These are phyloP conservation scores for Backusella westeae DNA, from an alignment of 192 early-diverging fungal genomes.

Conservation along the genomic window DNA sequence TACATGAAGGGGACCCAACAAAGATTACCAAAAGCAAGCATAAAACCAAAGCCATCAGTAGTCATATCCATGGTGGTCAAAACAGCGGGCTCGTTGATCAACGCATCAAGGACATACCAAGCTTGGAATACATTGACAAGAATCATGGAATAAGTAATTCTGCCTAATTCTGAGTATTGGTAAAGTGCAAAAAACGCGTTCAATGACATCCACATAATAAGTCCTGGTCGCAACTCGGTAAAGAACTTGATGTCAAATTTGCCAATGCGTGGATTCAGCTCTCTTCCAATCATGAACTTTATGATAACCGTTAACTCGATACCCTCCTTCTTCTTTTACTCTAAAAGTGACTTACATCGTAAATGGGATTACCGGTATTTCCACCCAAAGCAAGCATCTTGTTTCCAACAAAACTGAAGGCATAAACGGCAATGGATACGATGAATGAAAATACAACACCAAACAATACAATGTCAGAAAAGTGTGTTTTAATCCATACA, in stretches of 20 bases:
- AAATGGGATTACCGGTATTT: conserved; percentile 83
- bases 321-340: background rate
- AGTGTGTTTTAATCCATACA: conserved; percentile 80
- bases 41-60: conserved; percentile 95
- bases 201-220: conserved; percentile 87
- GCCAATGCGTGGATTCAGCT: conserved; percentile 89
- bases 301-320: background rate
- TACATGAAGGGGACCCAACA: conserved; percentile 93
- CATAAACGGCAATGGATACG: conserved; percentile 70
- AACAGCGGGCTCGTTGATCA: conserved; percentile 76
- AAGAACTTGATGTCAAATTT: conserved; percentile 90
- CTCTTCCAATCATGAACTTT: conserved; percentile 90
- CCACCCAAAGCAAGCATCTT: conserved; percentile 78
- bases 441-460: conserved; percentile 61
- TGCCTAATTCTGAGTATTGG: conserved; percentile 66
- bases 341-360: conserved; percentile 63
- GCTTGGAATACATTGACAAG: conserved; percentile 76
- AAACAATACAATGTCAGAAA: conserved; percentile 67
- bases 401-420: conserved; percentile 65
- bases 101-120: conserved; percentile 86
- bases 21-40: conserved; percentile 76
- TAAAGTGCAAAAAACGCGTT: conserved; percentile 74
- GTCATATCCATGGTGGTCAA: conserved; percentile 96
- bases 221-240: conserved; percentile 89
- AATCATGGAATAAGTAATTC: conserved; percentile 77